These are phyloP conservation scores for Collybia sp. DNA, from an alignment of 768 basidiomycete genomes.

Conservation along the genomic window DNA sequence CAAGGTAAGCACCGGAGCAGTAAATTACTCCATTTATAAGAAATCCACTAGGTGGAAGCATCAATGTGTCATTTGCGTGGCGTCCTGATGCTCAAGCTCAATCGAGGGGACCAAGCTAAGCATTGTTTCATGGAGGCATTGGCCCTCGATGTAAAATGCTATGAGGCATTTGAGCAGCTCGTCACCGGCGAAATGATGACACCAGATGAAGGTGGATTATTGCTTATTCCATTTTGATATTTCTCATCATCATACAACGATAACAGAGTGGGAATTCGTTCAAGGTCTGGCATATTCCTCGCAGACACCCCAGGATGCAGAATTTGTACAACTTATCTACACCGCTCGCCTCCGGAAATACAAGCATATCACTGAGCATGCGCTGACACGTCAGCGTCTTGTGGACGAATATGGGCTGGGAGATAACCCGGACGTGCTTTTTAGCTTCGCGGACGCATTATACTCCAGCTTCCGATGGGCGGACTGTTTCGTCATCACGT, in stretches of 20 bases:
- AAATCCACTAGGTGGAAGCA: slow-evolving; percentile 72
- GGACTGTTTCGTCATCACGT: slow-evolving; percentile 88
- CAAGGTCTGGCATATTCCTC: slow-evolving; percentile 76
- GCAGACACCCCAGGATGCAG: slow-evolving; percentile 84
- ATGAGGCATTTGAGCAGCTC: slow-evolving; percentile 90
- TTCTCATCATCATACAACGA: background rate
- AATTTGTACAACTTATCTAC: slow-evolving; percentile 92
- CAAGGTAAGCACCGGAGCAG: slow-evolving; percentile 52
- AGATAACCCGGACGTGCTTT: slow-evolving; percentile 91
- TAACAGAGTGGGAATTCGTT: slow-evolving; percentile 96
- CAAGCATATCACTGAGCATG: slow-evolving; percentile 79
- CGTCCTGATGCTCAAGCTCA: slow-evolving; percentile 89
- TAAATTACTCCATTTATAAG: background rate
- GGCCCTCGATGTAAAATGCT: slow-evolving; percentile 93
- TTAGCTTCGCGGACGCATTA: slow-evolving; percentile 85
- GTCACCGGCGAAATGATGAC: slow-evolving; percentile 95
- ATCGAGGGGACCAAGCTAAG: slow-evolving; percentile 88
- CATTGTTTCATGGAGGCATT: slow-evolving; percentile 95
- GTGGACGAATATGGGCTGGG: slow-evolving; percentile 79
- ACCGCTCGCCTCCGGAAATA: slow-evolving; percentile 89
- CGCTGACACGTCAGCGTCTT: slow-evolving; percentile 71
- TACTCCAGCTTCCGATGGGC: slow-evolving; percentile 90
- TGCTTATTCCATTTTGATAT: slow-evolving; percentile 1
- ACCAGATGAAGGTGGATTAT: slow-evolving; percentile 80
- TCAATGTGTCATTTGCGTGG: slow-evolving; percentile 96